Percentiles rank a stretch among this genome's conserved stretches.
phyloP scores from a whole-genome alignment of 1,284 basidiomycete species.

The Ceratorhiza oryzae-sativae region DNA sequence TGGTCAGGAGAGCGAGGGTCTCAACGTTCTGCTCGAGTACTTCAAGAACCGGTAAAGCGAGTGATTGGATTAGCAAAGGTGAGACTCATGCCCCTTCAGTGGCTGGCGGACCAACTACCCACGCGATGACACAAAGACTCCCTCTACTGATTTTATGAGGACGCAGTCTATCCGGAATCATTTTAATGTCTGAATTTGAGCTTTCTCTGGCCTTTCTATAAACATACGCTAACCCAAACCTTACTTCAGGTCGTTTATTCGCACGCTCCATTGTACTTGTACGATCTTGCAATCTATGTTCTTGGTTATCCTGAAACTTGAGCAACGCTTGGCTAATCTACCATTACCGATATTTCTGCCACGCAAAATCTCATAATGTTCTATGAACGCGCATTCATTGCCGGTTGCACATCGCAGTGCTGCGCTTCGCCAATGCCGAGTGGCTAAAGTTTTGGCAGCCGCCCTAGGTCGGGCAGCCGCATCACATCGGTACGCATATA shows the following conservation, averaged over 20 bases:
- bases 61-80: constrained; percentile 44
- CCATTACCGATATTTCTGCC: no score
- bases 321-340: background rate
- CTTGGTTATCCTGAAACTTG: background rate
- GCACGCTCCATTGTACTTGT: constrained; percentile 13
- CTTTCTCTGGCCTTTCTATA: background rate
- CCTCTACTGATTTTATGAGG: constrained; percentile 79
- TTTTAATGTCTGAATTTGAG: constrained; percentile 68
- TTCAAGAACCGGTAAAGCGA: constrained; percentile 85
- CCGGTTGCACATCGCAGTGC: no score
- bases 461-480: no score
- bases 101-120: background rate
- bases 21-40: constrained; percentile 96
- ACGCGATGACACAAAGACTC: constrained; percentile 84
- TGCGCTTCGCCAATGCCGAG: no score
- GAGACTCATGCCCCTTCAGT: background rate
- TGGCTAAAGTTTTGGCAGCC: no score
- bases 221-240: background rate
- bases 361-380: no score
- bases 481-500: no score
- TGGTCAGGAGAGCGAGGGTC: constrained; percentile 93
- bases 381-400: no score
- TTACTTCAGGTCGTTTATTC: background rate
- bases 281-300: background rate
- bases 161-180: constrained; percentile 86